Conservation (phyloP, 2,329 filamentous ascomycete species). For the Penicillium sp. region DNA sequence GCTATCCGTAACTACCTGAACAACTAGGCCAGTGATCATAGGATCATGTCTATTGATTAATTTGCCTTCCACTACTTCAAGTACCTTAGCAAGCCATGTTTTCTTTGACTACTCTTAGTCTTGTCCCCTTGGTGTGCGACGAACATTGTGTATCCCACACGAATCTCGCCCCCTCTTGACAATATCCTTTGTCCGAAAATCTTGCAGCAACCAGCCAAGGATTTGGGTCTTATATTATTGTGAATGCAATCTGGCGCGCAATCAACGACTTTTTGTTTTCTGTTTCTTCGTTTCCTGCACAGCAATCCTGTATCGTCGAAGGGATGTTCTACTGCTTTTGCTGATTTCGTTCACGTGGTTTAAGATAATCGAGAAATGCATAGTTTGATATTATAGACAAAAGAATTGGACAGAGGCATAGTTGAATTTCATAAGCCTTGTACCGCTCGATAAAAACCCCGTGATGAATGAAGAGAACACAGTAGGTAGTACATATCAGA, state of each 20-base stretch:
- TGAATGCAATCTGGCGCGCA: constrained; percentile 12
- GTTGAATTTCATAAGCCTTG: no score
- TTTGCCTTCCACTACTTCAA: constrained; percentile 15
- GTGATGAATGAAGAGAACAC: no score
- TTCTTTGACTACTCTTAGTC: constrained; percentile 14
- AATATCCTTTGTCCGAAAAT: constrained; percentile 7
- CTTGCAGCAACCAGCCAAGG: constrained; percentile 8
- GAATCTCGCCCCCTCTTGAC: constrained; percentile 1
- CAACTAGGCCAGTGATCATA: constrained; percentile 34
- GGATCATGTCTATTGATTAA: constrained; percentile 6
- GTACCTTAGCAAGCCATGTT: constrained; percentile 22
- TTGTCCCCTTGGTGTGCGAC: constrained; percentile 9
- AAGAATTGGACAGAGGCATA: no score
- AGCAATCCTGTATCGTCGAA: constrained; percentile 11
- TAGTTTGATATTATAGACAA: no score
- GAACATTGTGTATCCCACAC: constrained; percentile 14
- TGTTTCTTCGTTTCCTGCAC: constrained; percentile 9
- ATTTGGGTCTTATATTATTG: constrained; percentile 12
- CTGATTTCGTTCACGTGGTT: constrained; percentile 20
- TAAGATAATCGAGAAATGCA: constrained; percentile 23
- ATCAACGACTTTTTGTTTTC: constrained; percentile 9
- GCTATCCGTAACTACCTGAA: constrained; percentile 51
- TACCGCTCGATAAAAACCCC: no score
- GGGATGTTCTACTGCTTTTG: constrained; percentile 6
- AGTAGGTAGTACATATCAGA: no score